Base-by-base conservation (phyloP, 495 filamentous ascomycete species). In the Aspergillus sclerotiicarbonarius region DNA sequence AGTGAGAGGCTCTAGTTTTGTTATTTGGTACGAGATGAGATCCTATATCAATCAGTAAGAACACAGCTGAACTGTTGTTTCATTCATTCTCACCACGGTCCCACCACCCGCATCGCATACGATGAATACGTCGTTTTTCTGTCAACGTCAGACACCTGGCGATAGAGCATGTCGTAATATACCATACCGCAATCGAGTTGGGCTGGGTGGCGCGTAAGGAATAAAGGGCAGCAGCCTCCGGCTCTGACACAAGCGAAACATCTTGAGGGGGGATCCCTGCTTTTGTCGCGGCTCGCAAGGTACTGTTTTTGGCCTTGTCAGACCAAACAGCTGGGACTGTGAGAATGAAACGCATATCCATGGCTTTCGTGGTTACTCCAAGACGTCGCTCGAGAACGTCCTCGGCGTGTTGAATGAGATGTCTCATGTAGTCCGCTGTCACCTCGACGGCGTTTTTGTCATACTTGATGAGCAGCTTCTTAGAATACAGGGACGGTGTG, bases 101-200 rank as follows among this genome's bases (percentile, higher is more conserved):
- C 82, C 83, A 30, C 82, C 83, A 6, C 83, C 83, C 25, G 81
- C 81, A 64, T 85, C 82, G 48, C 80, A 82, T 2, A 85, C 76
- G 31, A 84, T 72, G 57, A 84, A 75, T 21, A 75, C 73, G 56
- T 80, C 71, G 1, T 63, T 65, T 46, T 67, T 59, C 76, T 79
- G 44, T 8, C n/a, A 41, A 18, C 32, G 21, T 53, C n/a, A 62
- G 49, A 29, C 33, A 19, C 25, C 6, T 25, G n/a, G 4, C 7
- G 6, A 32, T 47, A 25, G 25, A 5, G 25, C 2, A 19, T 16
- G 8, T 19, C 3, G 19, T 3, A 29, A 15, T 37, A 10, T 19
- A 54, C 37, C 18, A 31, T 41, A 59, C 57, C 7, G 43, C 45
- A 43, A 73, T 60, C 0, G 53, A 51, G 35, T 71, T 67, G 12